These are phyloP conservation scores for Pestalotiopsis fici DNA, from an alignment of 2,329 filamentous ascomycete species.

Conservation along the genomic window DNA sequence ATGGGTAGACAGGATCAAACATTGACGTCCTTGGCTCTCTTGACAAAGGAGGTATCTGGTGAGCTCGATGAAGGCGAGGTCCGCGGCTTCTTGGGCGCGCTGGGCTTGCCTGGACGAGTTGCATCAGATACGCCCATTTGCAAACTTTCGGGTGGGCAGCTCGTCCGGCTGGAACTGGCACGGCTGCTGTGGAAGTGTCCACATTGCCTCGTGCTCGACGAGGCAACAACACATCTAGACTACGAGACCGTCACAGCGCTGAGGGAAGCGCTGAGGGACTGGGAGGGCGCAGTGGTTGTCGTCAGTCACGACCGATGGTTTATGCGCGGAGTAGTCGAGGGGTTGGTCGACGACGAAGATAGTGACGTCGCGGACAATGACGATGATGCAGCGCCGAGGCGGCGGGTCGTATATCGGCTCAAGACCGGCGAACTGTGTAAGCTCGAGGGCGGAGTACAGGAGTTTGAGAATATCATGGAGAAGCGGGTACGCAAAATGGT, in stretches of 20 bases:
- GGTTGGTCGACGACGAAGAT: slow-evolving; percentile 41
- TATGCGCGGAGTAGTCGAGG: slow-evolving; percentile 72
- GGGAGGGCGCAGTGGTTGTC: slow-evolving; percentile 74
- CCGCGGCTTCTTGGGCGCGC: slow-evolving; percentile 64
- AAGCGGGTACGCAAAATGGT: slow-evolving; percentile 46
- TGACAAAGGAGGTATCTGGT: slow-evolving; percentile 56
- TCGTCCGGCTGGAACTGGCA: slow-evolving; percentile 67
- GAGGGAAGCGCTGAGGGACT: slow-evolving; percentile 64
- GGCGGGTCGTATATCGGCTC: slow-evolving; percentile 61
- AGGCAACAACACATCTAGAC: slow-evolving; percentile 84
- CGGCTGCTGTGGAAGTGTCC: slow-evolving; percentile 68
- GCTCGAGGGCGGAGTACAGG: slow-evolving; percentile 61
- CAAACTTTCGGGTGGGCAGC: slow-evolving; percentile 79
- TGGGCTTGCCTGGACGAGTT: slow-evolving; percentile 70
- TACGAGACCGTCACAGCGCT: slow-evolving; percentile 78
- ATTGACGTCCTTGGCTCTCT: slow-evolving; percentile 65
- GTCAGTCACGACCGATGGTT: slow-evolving; percentile 86
- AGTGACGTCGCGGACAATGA: slow-evolving; percentile 43
- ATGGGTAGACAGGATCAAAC: slow-evolving; percentile 47
- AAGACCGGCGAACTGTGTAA: slow-evolving; percentile 56
- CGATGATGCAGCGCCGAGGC: slow-evolving; percentile 42
- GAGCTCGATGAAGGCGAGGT: slow-evolving; percentile 66
- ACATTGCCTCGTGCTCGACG: slow-evolving; percentile 76
- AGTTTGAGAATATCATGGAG: slow-evolving; percentile 66
- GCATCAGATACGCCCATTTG: slow-evolving; percentile 73